These are phyloP conservation scores for Jamesozyma jinghongensis DNA, from an alignment of 805 yeast genomes.

Conservation along the genomic window DNA sequence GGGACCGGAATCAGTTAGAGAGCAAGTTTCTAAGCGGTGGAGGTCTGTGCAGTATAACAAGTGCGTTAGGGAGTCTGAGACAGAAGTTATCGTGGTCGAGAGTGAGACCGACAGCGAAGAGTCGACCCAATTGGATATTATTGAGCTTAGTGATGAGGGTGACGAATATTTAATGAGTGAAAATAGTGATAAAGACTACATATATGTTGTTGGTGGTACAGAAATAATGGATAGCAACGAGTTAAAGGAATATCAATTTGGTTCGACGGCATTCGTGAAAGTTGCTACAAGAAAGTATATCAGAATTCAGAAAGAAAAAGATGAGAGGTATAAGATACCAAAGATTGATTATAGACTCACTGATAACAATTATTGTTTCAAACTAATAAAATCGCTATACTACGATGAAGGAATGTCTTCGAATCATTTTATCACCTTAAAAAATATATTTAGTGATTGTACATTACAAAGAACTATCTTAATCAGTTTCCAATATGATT, in stretches of 20 bases:
- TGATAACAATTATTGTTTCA: constrained; percentile 9
- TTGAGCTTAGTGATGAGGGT: too few relatives aligned
- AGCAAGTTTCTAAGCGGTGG: not conserved
- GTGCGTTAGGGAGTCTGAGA: not conserved
- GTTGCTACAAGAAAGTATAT: too few relatives aligned
- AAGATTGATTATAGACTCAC: not conserved
- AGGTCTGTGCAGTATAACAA: not conserved
- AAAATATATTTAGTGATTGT: constrained; percentile 29
- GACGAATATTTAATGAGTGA: too few relatives aligned
- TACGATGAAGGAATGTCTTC: constrained; percentile 13
- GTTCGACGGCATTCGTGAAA: too few relatives aligned
- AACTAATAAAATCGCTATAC: constrained; percentile 16
- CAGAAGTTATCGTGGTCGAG: not conserved
- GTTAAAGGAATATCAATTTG: too few relatives aligned
- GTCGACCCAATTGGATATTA: too few relatives aligned
- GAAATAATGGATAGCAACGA: too few relatives aligned
- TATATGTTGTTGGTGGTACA: too few relatives aligned
- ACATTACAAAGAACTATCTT: constrained; percentile 34
- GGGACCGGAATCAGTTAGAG: not conserved
- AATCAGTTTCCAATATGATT: constrained; percentile 41
- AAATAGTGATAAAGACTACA: too few relatives aligned
- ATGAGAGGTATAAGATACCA: not conserved
- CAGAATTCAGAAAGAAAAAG: not conserved
- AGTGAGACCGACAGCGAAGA: not conserved
- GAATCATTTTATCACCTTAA: constrained; percentile 18